These are phyloP conservation scores for Corymbia citriodora DNA, from an alignment of 441 rosid genomes.

Conservation along the genomic window DNA sequence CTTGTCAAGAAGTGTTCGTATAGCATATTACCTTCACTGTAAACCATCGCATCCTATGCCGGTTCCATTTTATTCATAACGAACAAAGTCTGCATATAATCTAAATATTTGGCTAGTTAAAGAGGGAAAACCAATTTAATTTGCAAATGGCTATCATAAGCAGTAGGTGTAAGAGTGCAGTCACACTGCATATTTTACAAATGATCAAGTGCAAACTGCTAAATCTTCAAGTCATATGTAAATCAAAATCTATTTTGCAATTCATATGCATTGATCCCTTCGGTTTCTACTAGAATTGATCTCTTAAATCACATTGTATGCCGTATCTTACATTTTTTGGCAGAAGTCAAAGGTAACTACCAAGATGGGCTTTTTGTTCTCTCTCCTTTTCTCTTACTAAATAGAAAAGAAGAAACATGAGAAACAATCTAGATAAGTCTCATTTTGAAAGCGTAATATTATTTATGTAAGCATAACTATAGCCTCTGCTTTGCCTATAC, in stretches of 20 bases:
- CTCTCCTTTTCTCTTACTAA: too few species aligned
- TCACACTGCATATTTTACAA: not conserved
- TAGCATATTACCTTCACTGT: not conserved
- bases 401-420: too few species aligned
- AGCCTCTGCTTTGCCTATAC: not conserved
- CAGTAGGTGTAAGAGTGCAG: not conserved
- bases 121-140: not conserved
- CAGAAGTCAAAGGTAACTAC: not conserved
- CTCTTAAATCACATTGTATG: not conserved
- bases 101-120: not conserved
- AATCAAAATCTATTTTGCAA: not conserved
- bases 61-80: not conserved
- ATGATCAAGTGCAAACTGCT: not conserved
- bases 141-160: not conserved
- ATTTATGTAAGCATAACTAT: too few species aligned
- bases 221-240: not conserved
- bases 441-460: too few species aligned
- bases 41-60: too few species aligned
- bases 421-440: too few species aligned
- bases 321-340: not conserved
- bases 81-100: not conserved
- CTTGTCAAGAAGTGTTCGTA: not conserved
- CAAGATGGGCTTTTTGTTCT: not conserved
- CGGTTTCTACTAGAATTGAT: not conserved
- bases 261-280: not conserved